Conservation (phyloP, 306 rosid genomes). For the Gastrolobium bilobum region DNA sequence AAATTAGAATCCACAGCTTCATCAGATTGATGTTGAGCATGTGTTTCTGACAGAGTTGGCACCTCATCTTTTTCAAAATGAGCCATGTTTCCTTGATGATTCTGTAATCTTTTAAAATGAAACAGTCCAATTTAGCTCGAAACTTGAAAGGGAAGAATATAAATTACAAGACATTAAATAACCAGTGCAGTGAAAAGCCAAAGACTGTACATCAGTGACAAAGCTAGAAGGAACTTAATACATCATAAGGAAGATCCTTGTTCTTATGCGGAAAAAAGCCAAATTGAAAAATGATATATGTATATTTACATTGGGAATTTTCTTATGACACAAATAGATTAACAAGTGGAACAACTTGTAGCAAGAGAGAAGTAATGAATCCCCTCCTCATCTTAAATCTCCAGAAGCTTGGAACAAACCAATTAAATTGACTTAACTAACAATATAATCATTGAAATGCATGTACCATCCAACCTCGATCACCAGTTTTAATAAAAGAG, state of each 20-base stretch:
- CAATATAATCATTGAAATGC: conserved; percentile 16
- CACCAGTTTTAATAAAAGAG: not conserved
- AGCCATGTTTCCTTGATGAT: conserved; percentile 60
- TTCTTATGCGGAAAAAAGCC: not conserved
- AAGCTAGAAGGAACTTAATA: conserved; percentile 34
- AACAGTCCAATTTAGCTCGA: conserved; percentile 14
- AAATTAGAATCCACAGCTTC: conserved; percentile 50
- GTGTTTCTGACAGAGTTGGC: conserved; percentile 67
- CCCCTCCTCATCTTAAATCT: not conserved
- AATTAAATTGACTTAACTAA: not conserved
- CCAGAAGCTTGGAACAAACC: conserved; percentile 23
- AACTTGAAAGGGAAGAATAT: not conserved
- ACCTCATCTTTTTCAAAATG: conserved; percentile 65
- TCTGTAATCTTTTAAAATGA: conserved; percentile 44
- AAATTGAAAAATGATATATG: not conserved
- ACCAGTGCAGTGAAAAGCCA: conserved; percentile 29
- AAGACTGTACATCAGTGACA: not conserved
- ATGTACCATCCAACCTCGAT: not conserved
- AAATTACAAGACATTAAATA: not conserved
- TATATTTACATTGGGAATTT: not conserved
- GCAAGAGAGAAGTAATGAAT: not conserved
- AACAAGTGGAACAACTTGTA: not conserved
- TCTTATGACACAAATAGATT: not conserved
- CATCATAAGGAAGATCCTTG: conserved; percentile 4
- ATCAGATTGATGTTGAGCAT: conserved; percentile 42